Evolutionary conservation across 129 eudicot genomes (phyloP), one percentile per base, ranked within the genome.

Genomic region (Calendula officinalis): DNA sequence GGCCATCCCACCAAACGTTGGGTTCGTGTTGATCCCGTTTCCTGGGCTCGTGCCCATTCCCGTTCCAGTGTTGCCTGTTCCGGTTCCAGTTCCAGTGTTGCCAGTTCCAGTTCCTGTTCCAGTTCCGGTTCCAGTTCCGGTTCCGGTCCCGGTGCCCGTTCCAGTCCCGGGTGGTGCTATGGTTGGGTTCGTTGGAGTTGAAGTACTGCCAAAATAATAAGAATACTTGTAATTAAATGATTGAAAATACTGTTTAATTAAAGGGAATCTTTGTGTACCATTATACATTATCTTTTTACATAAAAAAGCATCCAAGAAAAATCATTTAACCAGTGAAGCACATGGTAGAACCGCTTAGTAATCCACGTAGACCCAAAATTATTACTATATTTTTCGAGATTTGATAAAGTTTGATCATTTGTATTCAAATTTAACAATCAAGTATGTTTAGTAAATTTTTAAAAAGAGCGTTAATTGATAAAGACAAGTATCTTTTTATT

Each of bases 161-260:
- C 76, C 41, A 0, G 73, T 49, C 3, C 80, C 77, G 0, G 47
- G 78, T 70, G 78, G 78, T 0, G 73, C 68, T 5, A 48, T 66
- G 56, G 78, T 66, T 58, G 78, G 78, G 59, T 73, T 73, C 38
- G 78, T 74, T 34, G 78, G 78, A 57, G 78, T 74, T 30, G 78
- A 56, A 66, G 72, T 8, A 41, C 78, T 74, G n/a, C 68, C 66
- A 49, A 57, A 12, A 51, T 5, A 0, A 37, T 62, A 1, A 47
- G 7, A 13, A 7, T 53, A 30, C 1, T 7, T 64, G 3, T 5
- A 15, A 0, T 0, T 3, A 16, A 59, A 15, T 59, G 38, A 40
- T 12, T 59, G 16, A 56, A 56, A 35, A 34, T 5, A 11, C 40
- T 27, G 10, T 4, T 4, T 22, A 22, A 32, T 10, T 49, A 14